Percentiles rank a stretch among this genome's conserved stretches.
phyloP scores from a whole-genome alignment of 2,329 filamentous ascomycete genomes.

The Xylariaceae sp. region DNA sequence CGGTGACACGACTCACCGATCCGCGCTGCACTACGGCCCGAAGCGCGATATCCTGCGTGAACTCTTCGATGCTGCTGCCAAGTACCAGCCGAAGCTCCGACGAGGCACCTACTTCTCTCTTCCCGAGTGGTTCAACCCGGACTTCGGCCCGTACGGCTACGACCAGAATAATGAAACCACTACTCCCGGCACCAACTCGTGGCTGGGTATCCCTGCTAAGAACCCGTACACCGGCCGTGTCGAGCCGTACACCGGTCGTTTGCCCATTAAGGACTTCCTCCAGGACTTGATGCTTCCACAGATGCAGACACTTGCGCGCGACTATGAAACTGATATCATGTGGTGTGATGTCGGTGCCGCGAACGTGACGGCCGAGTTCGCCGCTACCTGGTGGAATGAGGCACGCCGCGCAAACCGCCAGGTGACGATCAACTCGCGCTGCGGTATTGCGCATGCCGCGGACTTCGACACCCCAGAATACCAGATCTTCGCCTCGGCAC shows the following conservation, averaged over 20 bases:
- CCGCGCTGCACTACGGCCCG: slow-evolving; percentile 38
- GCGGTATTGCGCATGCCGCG: slow-evolving; percentile 45
- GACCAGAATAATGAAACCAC: slow-evolving; percentile 28
- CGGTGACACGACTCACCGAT: slow-evolving; percentile 36
- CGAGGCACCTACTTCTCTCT: slow-evolving; percentile 46
- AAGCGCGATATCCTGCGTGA: slow-evolving; percentile 38
- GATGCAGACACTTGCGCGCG: slow-evolving; percentile 41
- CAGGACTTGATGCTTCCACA: slow-evolving; percentile 41
- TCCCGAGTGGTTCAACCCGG: slow-evolving; percentile 46
- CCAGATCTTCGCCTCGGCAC: slow-evolving; percentile 42
- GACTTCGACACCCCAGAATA: slow-evolving; percentile 60
- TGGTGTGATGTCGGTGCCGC: slow-evolving; percentile 45
- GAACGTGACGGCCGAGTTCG: slow-evolving; percentile 40
- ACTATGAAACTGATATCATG: slow-evolving; percentile 43
- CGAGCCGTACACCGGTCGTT: slow-evolving; percentile 40
- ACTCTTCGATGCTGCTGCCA: slow-evolving; percentile 39
- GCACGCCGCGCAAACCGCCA: slow-evolving; percentile 39
- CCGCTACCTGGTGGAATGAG: slow-evolving; percentile 39
- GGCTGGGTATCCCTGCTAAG: slow-evolving; percentile 35
- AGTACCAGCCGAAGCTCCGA: slow-evolving; percentile 38
- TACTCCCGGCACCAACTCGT: slow-evolving; percentile 30
- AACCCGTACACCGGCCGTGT: slow-evolving; percentile 40
- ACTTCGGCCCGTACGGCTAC: slow-evolving; percentile 41
- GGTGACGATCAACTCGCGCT: slow-evolving; percentile 52
- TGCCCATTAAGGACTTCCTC: slow-evolving; percentile 39